Percentiles rank a stretch among this genome's conserved stretches.
phyloP scores from a whole-genome alignment of 1,284 basidiomycete genomes.

The Ganoderma sinense region DNA sequence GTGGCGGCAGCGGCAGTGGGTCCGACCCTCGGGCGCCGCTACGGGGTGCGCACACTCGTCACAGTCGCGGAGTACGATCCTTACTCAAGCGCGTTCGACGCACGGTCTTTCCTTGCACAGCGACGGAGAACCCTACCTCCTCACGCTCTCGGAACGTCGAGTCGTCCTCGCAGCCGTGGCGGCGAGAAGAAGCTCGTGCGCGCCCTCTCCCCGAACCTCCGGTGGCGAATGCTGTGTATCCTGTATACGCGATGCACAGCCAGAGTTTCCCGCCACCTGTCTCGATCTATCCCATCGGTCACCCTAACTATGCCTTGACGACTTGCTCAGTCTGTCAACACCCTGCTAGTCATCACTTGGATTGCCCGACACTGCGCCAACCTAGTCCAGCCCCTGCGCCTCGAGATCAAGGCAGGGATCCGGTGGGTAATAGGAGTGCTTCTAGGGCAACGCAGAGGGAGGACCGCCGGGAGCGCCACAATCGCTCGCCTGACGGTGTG shows the following conservation, averaged over 20 bases:
- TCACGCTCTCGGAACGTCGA: neutral
- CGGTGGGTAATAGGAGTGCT: neutral
- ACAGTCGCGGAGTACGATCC: neutral
- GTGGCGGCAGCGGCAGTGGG: neutral
- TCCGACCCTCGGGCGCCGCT: neutral
- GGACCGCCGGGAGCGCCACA: neutral
- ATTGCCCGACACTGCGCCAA: neutral
- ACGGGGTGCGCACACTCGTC: constrained; percentile 5
- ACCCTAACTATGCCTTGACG: neutral
- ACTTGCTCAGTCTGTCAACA: neutral
- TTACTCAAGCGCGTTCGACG: constrained; percentile 9
- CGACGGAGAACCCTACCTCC: neutral
- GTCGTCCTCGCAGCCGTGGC: neutral
- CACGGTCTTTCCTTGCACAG: constrained; percentile 6
- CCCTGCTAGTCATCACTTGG: neutral
- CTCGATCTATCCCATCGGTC: neutral
- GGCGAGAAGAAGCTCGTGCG: neutral
- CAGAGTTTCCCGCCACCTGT: neutral
- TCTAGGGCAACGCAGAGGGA: neutral
- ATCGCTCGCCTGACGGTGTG: neutral
- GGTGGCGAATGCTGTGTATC: neutral
- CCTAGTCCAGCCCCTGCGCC: neutral
- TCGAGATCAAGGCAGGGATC: neutral
- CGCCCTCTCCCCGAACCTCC: neutral
- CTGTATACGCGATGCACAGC: neutral